These are phyloP conservation scores for Filosporella fistucella DNA, from an alignment of 495 filamentous ascomycete species.

Conservation along the genomic window DNA sequence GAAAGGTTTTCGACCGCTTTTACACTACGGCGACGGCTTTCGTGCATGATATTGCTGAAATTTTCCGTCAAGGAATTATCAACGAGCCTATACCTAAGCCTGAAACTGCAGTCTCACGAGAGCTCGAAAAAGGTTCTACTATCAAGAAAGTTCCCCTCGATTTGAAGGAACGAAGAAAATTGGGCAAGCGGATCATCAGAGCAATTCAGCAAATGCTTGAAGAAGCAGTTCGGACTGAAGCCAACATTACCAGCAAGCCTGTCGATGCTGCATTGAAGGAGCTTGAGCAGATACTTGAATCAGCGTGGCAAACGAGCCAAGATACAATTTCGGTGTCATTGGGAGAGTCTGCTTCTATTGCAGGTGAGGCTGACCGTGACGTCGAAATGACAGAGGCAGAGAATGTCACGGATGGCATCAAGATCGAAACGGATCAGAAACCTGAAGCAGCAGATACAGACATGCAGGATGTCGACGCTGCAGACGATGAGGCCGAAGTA, in stretches of 20 bases:
- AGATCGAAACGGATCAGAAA: background rate
- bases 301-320: constrained; percentile 34
- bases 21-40: constrained; percentile 76
- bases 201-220: constrained; percentile 72
- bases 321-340: constrained; percentile 13
- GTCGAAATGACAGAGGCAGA: constrained; percentile 14
- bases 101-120: constrained; percentile 23
- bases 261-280: constrained; percentile 68
- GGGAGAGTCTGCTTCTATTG: constrained; percentile 15
- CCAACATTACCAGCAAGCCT: constrained; percentile 65
- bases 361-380: constrained; percentile 12
- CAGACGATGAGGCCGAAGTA: constrained; percentile 21
- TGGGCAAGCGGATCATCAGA: constrained; percentile 82
- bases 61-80: constrained; percentile 65
- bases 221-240: constrained; percentile 71
- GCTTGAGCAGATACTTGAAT: constrained; percentile 67
- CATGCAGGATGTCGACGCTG: constrained; percentile 26
- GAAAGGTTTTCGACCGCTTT: constrained; percentile 61
- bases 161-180: constrained; percentile 55
- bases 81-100: constrained; percentile 24
- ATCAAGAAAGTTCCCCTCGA: constrained; percentile 18
- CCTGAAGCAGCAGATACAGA: constrained; percentile 18
- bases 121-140: constrained; percentile 36
- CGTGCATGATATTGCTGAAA: constrained; percentile 62
- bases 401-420: background rate